Conservation (phyloP, 345 rosid genomes). For the Clarkia xantiana region DNA sequence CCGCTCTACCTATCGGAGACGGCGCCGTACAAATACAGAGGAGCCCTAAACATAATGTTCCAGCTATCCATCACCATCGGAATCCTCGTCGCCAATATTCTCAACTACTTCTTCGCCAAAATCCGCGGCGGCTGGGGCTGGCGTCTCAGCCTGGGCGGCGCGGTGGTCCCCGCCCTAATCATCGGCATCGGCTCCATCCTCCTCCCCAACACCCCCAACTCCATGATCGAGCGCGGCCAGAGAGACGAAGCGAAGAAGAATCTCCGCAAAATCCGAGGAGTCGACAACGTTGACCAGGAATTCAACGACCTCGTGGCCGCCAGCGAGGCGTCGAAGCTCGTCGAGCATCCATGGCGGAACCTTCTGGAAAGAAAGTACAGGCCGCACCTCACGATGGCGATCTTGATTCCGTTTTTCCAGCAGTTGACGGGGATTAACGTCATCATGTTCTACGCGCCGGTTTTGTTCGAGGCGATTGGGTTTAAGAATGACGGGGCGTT, state of each 20-base stretch:
- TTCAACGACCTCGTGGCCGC: slow-evolving; percentile 60
- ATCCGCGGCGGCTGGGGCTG: slow-evolving; percentile 87
- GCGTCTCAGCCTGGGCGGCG: slow-evolving; percentile 89
- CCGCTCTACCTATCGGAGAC: slow-evolving; percentile 93
- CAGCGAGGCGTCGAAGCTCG: slow-evolving; percentile 53
- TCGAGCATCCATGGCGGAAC: slow-evolving; percentile 74
- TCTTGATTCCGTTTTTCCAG: slow-evolving; percentile 69
- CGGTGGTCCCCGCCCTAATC: slow-evolving; percentile 90
- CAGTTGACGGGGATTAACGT: slow-evolving; percentile 80
- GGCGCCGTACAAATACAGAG: slow-evolving; percentile 96
- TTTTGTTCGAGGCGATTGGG: slow-evolving; percentile 67
- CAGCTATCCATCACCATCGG: slow-evolving; percentile 87
- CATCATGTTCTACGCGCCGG: slow-evolving; percentile 90
- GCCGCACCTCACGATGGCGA: slow-evolving; percentile 69
- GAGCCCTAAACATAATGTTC: slow-evolving; percentile 81
- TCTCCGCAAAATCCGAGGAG: slow-evolving; percentile 55
- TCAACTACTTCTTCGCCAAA: slow-evolving; percentile 76
- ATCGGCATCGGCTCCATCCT: slow-evolving; percentile 60
- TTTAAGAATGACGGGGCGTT: slow-evolving; percentile 49
- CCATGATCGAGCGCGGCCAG: slow-evolving; percentile 81
- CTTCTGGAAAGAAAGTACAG: slow-evolving; percentile 66
- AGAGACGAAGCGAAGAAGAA: slow-evolving; percentile 43
- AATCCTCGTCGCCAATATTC: slow-evolving; percentile 61
- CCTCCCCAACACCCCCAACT: slow-evolving; percentile 93
- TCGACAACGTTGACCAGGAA: slow-evolving; percentile 62